phyloP scores from a whole-genome alignment of 441 rosid species.

The Jatropha multifida region DNA sequence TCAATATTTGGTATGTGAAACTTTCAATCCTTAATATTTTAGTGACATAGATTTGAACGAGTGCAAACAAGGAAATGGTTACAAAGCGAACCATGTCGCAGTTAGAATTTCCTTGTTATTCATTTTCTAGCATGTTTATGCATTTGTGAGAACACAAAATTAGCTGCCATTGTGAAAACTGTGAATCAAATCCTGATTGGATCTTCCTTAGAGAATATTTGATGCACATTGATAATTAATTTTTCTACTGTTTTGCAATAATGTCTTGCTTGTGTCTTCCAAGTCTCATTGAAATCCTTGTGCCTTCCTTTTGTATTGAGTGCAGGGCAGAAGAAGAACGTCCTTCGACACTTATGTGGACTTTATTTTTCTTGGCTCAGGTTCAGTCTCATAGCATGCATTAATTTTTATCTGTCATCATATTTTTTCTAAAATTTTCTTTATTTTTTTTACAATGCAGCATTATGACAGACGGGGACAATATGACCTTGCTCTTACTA shows the following conservation, averaged over 20 bases:
- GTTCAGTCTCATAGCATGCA: slow-evolving; percentile 35
- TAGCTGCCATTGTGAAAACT: not conserved
- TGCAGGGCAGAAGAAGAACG: slow-evolving; percentile 90
- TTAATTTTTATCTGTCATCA: slow-evolving; percentile 13
- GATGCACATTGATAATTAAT: not conserved
- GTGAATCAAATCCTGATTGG: not conserved
- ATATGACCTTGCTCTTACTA: slow-evolving; percentile 71
- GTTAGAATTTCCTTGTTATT: not conserved
- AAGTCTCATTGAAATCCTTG: slow-evolving; percentile 10
- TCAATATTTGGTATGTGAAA: not conserved
- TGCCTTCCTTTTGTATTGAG: slow-evolving; percentile 24
- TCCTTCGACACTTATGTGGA: slow-evolving; percentile 95
- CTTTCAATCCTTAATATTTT: not conserved
- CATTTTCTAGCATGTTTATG: not conserved
- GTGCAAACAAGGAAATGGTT: not conserved
- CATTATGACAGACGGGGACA: slow-evolving; percentile 96
- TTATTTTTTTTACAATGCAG: slow-evolving; percentile 47
- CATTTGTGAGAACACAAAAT: not conserved
- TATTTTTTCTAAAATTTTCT: slow-evolving; percentile 13
- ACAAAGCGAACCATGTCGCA: not conserved
- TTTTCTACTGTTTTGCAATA: not conserved
- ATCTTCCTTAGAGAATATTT: not conserved
- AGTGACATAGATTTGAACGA: not conserved
- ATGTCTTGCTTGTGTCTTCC: not conserved
- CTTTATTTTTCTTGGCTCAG: slow-evolving; percentile 96